Percentiles rank a stretch among this genome's conserved stretches.
Conservation (phyloP, 2,329 filamentous ascomycete genomes). For the Neonectria punicea region DNA sequence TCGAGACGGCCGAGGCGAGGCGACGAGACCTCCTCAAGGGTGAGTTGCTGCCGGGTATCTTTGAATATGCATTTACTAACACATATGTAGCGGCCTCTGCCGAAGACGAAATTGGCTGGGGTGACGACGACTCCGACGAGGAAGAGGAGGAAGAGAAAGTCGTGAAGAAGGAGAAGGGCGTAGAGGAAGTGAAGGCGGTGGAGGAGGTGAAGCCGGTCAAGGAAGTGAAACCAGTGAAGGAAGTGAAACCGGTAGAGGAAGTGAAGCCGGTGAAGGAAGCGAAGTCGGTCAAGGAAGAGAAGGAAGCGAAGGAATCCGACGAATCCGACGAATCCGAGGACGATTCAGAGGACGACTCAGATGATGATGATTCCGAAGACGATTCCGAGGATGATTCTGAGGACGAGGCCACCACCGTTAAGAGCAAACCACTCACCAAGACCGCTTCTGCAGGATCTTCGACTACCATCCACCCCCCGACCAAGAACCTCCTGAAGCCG, state of each 20-base stretch:
- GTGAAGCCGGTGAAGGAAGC: not conserved
- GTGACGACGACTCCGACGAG: constrained; percentile 77
- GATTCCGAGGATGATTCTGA: constrained; percentile 20
- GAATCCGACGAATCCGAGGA: constrained; percentile 50
- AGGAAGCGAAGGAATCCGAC: constrained; percentile 74
- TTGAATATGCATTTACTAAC: constrained; percentile 22
- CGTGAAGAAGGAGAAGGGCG: not conserved
- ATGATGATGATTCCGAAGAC: constrained; percentile 46
- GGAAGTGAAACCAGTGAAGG: constrained; percentile 7
- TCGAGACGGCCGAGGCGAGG: constrained; percentile 92
- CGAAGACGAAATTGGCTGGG: constrained; percentile 77
- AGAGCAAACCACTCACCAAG: constrained; percentile 44
- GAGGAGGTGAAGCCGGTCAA: not conserved
- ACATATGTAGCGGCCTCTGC: constrained; percentile 67
- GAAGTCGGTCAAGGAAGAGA: constrained; percentile 67
- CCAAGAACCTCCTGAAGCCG: constrained; percentile 65
- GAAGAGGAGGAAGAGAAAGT: constrained; percentile 26
- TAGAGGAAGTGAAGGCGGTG: not conserved
- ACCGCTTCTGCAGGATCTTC: constrained; percentile 66
- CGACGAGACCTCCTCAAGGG: constrained; percentile 91
- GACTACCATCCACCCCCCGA: constrained; percentile 67
- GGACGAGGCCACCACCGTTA: constrained; percentile 37
- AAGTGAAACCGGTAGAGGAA: constrained; percentile 18
- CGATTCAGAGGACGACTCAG: constrained; percentile 45
- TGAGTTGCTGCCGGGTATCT: constrained; percentile 54